Conservation (phyloP, 768 basidiomycete species). For the Boletus eberwhitei region DNA sequence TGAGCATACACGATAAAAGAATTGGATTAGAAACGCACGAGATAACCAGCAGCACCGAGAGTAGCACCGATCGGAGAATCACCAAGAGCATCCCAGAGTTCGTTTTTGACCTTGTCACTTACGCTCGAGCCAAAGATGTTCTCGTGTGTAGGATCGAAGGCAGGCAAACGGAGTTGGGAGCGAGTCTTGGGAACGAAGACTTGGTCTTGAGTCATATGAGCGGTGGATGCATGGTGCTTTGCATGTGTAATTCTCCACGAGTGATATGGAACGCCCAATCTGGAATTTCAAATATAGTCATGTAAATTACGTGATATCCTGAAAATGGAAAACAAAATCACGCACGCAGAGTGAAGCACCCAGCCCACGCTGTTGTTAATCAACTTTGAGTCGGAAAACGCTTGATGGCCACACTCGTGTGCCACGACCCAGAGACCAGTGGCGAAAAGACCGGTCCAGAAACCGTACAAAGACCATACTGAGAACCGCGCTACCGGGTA, state of each 20-base stretch:
- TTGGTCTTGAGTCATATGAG: constrained; percentile 91
- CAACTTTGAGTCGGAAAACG: constrained; percentile 87
- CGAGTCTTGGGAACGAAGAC: constrained; percentile 95
- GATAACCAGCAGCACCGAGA: constrained; percentile 50
- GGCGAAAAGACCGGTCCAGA: constrained; percentile 78
- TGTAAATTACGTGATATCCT: constrained; percentile 23
- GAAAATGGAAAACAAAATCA: constrained; percentile 1
- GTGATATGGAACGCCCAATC: constrained; percentile 94
- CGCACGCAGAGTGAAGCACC: constrained; percentile 86
- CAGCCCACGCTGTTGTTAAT: constrained; percentile 93
- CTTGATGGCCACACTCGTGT: constrained; percentile 96
- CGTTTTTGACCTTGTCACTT: constrained; percentile 61
- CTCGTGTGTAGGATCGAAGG: constrained; percentile 66
- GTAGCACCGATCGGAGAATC: constrained; percentile 83
- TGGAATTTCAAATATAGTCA: constrained; percentile 30
- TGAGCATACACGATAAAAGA: background rate
- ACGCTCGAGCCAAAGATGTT: constrained; percentile 63
- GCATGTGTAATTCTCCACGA: constrained; percentile 94
- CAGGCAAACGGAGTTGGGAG: constrained; percentile 59
- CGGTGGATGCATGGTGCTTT: constrained; percentile 94
- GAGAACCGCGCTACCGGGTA: constrained; percentile 61
- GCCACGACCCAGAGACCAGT: constrained; percentile 95
- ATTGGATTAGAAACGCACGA: constrained; percentile 41
- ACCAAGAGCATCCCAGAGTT: constrained; percentile 82
- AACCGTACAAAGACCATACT: constrained; percentile 78